Evolutionary conservation across 2,329 filamentous ascomycete species (phyloP).

Genomic region (Fusarium anguioides): DNA sequence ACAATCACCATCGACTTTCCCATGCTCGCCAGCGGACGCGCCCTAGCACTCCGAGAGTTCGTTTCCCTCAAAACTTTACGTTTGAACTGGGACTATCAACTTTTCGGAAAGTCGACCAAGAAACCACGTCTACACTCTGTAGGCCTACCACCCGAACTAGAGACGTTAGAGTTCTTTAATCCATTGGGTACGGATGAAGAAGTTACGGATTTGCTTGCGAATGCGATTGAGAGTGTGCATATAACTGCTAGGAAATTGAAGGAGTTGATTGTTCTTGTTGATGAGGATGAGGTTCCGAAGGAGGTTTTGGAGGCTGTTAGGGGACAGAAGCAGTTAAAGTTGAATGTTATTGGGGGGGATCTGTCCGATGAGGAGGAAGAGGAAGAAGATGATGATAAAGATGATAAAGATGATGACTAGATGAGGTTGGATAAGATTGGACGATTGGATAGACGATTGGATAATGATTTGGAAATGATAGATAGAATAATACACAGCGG

Average conservation of each 20-base stretch:
- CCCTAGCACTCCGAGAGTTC: conserved; percentile 59
- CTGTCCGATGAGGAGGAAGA: too few species aligned
- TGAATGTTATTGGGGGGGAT: conserved; percentile 49
- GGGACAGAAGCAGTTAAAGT: conserved; percentile 44
- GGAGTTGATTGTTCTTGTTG: conserved; percentile 53
- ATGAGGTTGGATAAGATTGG: neutral
- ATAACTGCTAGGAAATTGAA: conserved; percentile 53
- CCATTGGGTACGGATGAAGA: conserved; percentile 59
- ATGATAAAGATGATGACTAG: neutral
- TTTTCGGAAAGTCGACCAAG: conserved; percentile 58
- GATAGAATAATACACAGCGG: conserved; percentile 1
- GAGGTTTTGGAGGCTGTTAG: conserved; percentile 52
- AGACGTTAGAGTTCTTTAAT: conserved; percentile 59
- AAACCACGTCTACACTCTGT: conserved; percentile 60
- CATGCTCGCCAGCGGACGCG: conserved; percentile 52
- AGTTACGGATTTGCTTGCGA: conserved; percentile 58
- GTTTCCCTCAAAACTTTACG: conserved; percentile 54
- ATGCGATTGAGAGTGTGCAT: conserved; percentile 53
- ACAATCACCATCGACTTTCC: conserved; percentile 59
- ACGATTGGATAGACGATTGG: neutral
- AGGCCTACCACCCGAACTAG: conserved; percentile 58
- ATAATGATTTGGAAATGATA: neutral
- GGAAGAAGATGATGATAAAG: conserved; percentile 10
- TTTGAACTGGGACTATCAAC: conserved; percentile 61
- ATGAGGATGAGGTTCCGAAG: conserved; percentile 49